These are phyloP conservation scores for Tephrocybe sp. DNA, from an alignment of 768 basidiomycete genomes.

Conservation along the genomic window DNA sequence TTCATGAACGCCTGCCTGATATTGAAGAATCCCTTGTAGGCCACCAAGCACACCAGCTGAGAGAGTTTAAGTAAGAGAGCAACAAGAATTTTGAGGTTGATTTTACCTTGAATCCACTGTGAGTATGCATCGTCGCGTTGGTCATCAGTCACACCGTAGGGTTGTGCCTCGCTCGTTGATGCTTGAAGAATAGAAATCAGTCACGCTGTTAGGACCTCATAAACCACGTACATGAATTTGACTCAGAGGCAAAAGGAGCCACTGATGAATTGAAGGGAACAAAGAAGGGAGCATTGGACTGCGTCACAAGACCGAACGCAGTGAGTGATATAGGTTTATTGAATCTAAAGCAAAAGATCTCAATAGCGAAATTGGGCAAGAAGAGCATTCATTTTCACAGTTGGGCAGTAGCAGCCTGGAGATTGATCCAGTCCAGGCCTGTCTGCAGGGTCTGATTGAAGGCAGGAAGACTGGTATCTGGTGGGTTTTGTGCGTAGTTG, in stretches of 20 bases:
- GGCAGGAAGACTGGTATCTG: slow-evolving; percentile 47
- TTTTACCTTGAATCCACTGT: slow-evolving; percentile 50
- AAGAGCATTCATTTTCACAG: slow-evolving; percentile 34
- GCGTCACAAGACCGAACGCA: slow-evolving; percentile 65
- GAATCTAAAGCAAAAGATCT: slow-evolving; percentile 38
- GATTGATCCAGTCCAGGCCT: slow-evolving; percentile 56
- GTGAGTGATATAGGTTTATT: slow-evolving; percentile 55
- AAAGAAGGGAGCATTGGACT: slow-evolving; percentile 49
- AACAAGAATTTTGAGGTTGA: not conserved
- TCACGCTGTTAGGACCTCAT: not conserved
- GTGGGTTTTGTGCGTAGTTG: slow-evolving; percentile 37
- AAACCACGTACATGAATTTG: slow-evolving; percentile 20
- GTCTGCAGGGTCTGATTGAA: slow-evolving; percentile 53
- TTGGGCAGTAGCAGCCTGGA: slow-evolving; percentile 42
- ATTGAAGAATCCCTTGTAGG: slow-evolving; percentile 45
- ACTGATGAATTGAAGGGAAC: slow-evolving; percentile 61
- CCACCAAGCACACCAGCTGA: slow-evolving; percentile 42
- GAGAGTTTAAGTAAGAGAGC: slow-evolving; percentile 2
- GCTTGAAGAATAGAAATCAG: not conserved
- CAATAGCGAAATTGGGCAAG: not conserved
- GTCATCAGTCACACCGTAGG: slow-evolving; percentile 51
- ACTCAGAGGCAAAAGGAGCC: slow-evolving; percentile 39
- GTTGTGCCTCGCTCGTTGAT: slow-evolving; percentile 17
- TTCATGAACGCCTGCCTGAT: slow-evolving; percentile 34
- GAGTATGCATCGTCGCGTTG: slow-evolving; percentile 55